phyloP scores from a whole-genome alignment of 2,329 filamentous ascomycete genomes.

The Penicillium sp. region DNA sequence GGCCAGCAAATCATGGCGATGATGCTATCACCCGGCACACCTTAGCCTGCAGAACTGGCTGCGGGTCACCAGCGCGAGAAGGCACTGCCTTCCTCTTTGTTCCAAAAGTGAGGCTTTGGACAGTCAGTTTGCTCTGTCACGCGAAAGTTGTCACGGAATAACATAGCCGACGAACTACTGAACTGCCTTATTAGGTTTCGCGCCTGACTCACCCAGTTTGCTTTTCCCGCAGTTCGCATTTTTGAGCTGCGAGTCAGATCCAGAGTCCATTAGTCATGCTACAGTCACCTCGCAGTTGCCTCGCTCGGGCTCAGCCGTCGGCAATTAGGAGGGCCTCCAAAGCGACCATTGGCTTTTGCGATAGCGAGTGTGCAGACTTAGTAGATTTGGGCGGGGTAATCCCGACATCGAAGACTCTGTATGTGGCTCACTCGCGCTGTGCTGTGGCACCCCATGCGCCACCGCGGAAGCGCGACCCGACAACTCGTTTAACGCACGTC shows the following conservation, averaged over 20 bases:
- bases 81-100: neutral
- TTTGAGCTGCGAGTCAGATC: neutral
- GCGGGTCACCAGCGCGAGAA: neutral
- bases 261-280: neutral
- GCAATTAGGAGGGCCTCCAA: neutral
- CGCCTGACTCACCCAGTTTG: neutral
- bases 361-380: neutral
- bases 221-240: neutral
- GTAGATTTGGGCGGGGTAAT: neutral
- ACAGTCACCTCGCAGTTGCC: neutral
- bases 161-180: neutral
- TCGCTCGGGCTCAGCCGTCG: neutral
- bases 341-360: neutral
- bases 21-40: neutral
- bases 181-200: slow-evolving; percentile 1
- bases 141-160: neutral
- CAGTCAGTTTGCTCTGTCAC: neutral
- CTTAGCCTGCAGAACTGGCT: neutral
- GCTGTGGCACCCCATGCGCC: neutral
- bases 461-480: neutral
- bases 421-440: neutral
- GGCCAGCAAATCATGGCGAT: slow-evolving; percentile 4
- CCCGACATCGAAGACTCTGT: neutral
- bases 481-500: neutral
- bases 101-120: neutral